phyloP scores from a whole-genome alignment of 2,329 filamentous ascomycete species.

The Trichoderma sp. region DNA sequence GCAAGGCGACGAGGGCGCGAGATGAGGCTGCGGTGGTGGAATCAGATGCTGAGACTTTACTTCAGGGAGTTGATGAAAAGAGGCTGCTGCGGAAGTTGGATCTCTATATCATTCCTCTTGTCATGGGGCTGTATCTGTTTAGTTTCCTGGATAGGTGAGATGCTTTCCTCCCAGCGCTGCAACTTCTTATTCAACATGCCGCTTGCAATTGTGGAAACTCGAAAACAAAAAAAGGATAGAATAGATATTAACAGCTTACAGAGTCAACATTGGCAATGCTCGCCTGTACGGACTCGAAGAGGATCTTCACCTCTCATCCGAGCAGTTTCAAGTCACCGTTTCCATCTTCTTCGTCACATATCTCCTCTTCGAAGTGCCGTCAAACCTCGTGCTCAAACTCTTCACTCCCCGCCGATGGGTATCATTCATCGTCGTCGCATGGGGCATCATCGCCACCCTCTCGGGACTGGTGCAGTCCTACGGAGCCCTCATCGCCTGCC shows the following conservation, averaged over 20 bases:
- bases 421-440: constrained; percentile 63
- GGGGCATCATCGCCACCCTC: constrained; percentile 70
- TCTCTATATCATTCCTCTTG: constrained; percentile 62
- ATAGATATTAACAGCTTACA: constrained; percentile 28
- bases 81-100: constrained; percentile 67
- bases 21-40: neutral
- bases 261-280: constrained; percentile 74
- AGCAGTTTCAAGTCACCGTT: constrained; percentile 69
- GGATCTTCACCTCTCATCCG: constrained; percentile 60
- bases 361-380: constrained; percentile 62
- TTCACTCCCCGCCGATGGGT: constrained; percentile 65
- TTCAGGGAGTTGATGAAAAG: constrained; percentile 44
- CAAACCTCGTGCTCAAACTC: constrained; percentile 64
- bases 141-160: constrained; percentile 70
- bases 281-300: constrained; percentile 65
- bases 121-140: constrained; percentile 72
- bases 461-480: constrained; percentile 69
- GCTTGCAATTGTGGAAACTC: neutral
- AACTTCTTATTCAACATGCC: neutral
- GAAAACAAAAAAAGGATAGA: neutral
- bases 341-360: constrained; percentile 70
- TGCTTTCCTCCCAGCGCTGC: neutral
- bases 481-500: constrained; percentile 65
- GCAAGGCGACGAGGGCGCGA: neutral
- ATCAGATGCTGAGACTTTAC: constrained; percentile 1